Conservation (phyloP, 768 basidiomycete species). For the Leccinum variicolor region DNA sequence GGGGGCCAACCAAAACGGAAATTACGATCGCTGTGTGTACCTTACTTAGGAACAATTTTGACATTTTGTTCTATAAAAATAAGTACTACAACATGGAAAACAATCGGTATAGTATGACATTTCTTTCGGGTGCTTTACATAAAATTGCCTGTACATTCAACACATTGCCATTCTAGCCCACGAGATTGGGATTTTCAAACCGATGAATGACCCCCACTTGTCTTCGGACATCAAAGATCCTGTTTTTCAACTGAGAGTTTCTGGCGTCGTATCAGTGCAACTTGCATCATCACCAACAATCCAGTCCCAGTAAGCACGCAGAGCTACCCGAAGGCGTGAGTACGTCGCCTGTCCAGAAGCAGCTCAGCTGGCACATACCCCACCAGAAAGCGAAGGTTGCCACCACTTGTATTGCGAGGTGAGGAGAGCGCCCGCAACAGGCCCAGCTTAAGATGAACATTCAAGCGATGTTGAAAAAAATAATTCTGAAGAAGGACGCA, state of each 20-base stretch:
- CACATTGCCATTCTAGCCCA: not conserved
- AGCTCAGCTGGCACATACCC: constrained; percentile 23
- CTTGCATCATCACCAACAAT: constrained; percentile 5
- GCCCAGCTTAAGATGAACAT: constrained; percentile 37
- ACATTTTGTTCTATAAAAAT: no score
- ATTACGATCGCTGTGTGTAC: constrained; percentile 29
- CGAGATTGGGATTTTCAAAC: not conserved
- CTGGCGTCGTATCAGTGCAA: not conserved
- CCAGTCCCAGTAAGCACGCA: constrained; percentile 1
- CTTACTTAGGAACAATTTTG: constrained; percentile 5
- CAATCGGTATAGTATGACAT: no score
- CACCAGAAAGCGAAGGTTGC: constrained; percentile 50
- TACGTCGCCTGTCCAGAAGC: not conserved
- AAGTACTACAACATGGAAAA: no score
- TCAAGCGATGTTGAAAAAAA: not conserved
- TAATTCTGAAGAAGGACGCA: constrained; percentile 7
- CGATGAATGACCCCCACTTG: not conserved
- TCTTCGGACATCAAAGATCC: not conserved
- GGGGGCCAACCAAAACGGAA: constrained; percentile 55
- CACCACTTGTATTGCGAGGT: constrained; percentile 53
- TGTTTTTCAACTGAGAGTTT: not conserved
- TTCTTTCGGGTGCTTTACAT: no score
- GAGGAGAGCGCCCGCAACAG: constrained; percentile 57
- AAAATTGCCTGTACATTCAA: not conserved
- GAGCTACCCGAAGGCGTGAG: constrained; percentile 1